Conservation (phyloP, 2,329 filamentous ascomycete species). For the Fusarium bulbicola region DNA sequence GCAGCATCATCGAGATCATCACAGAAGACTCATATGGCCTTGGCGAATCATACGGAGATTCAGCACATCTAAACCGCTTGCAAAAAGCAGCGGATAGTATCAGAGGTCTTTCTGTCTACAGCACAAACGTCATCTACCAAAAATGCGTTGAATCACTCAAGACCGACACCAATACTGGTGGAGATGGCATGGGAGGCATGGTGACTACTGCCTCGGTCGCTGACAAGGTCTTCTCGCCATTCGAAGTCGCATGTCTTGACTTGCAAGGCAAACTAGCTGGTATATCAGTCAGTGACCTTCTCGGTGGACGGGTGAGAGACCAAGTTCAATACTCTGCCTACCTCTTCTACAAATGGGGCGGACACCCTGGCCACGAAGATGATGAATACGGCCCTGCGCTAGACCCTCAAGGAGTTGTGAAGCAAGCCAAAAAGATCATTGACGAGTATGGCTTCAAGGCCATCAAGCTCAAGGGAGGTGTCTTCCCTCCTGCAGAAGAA, state of each 20-base stretch:
- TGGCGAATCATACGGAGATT: slow-evolving; percentile 54
- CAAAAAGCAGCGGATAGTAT: slow-evolving; percentile 44
- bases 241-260: slow-evolving; percentile 55
- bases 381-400: slow-evolving; percentile 53
- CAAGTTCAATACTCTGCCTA: slow-evolving; percentile 55
- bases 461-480: slow-evolving; percentile 55
- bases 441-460: slow-evolving; percentile 55
- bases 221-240: slow-evolving; percentile 55
- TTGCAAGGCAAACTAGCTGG: slow-evolving; percentile 53
- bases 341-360: slow-evolving; percentile 55
- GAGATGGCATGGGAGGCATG: slow-evolving; percentile 66
- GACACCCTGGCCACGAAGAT: slow-evolving; percentile 50
- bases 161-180: slow-evolving; percentile 57
- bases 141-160: slow-evolving; percentile 80
- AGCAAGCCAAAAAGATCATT: slow-evolving; percentile 50
- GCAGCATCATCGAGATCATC: slow-evolving; percentile 53
- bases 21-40: slow-evolving; percentile 49
- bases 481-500: slow-evolving; percentile 51
- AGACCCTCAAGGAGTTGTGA: slow-evolving; percentile 47
- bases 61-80: slow-evolving; percentile 48
- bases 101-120: slow-evolving; percentile 51
- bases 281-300: slow-evolving; percentile 50
- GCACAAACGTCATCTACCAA: slow-evolving; percentile 86
- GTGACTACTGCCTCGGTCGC: slow-evolving; percentile 52
- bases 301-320: slow-evolving; percentile 52